Evolutionary conservation across 2,329 filamentous ascomycete species (phyloP), one percentile per base, ranked within the genome.

Genomic region (Phoma sp.): DNA sequence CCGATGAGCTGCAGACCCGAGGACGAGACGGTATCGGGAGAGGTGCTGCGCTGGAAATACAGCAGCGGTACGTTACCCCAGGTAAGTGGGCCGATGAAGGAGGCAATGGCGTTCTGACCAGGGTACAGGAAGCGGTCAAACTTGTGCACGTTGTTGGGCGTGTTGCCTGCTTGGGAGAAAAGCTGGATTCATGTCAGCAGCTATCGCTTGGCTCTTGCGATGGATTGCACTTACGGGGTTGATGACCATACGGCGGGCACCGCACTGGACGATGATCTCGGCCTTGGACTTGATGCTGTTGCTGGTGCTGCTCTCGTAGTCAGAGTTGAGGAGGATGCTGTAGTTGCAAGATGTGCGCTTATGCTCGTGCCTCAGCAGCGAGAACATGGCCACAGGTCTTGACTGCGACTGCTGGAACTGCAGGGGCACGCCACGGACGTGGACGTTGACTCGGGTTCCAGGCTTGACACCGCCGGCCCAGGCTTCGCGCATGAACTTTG

Each of bases 61-160:
- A 99, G 82, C 1, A 91, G 85, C 0, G 95, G 95, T 1, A 97
- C 91, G 13, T 91, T 86, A 25, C 95, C 95, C 93, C 95, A 99
- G 2, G 89, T 95, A 7, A 98, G 79, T 1, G 95, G 95, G 0
- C 89, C 95, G 65, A 93, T 89, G 75, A 97, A 96, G 9, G 89
- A 90, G 7, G 93, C 95, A 23, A 98, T 88, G 3, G 90, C 90
- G 7, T 90, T 93, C 64, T 91, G 89, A 4, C 95, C 95, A 0
- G 95, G 93, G 74, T 98, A 92, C 5, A 98, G 79, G 78, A 86
- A 99, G 27, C 93, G 89, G 75, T 91, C 90, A 77, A 92, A 98
- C 75, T 99, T 99, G 83, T 98, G 93, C 11, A 99, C 93, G 70
- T 99, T 89, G 78, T 98, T 98, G 42, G 91, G 90, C 0, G 93